Conservation (phyloP, 225 moss, liverwort and hornwort species). For the Lunularia cruciata region DNA sequence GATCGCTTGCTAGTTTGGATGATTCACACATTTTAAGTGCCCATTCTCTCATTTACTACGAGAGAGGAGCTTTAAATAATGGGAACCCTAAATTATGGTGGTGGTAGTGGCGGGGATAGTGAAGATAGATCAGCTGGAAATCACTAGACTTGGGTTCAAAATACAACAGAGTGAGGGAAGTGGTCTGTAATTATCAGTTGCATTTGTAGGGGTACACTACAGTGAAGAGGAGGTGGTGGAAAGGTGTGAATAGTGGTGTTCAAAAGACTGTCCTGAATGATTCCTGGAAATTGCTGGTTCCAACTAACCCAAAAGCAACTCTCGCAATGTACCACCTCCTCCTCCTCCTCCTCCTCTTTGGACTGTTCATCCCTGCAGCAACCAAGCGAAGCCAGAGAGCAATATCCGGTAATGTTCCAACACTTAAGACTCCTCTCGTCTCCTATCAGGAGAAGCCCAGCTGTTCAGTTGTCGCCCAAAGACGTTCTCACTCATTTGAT, state of each 20-base stretch:
- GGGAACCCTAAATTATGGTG: background rate
- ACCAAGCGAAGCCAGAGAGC: too few species aligned
- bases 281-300: conserved; percentile 9
- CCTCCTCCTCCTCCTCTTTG: too few species aligned
- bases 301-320: conserved; percentile 6
- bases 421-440: too few species aligned
- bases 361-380: conserved; percentile 8
- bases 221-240: conserved; percentile 9
- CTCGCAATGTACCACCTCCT: conserved; percentile 5
- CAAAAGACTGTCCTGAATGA: conserved; percentile 15
- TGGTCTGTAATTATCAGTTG: conserved; percentile 1
- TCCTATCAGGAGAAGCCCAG: too few species aligned
- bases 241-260: conserved; percentile 14
- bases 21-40: background rate
- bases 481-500: too few species aligned
- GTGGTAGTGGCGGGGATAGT: conserved; percentile 5
- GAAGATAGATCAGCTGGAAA: conserved; percentile 5
- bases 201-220: conserved; percentile 7
- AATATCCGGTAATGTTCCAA: background rate
- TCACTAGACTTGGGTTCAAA: conserved; percentile 6
- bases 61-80: background rate
- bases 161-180: background rate
- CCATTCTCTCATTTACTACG: background rate
- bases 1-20: too few species aligned
- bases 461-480: too few species aligned